Base-by-base conservation (phyloP, 176 grass and related monocot species). In the Musa itinerans region DNA sequence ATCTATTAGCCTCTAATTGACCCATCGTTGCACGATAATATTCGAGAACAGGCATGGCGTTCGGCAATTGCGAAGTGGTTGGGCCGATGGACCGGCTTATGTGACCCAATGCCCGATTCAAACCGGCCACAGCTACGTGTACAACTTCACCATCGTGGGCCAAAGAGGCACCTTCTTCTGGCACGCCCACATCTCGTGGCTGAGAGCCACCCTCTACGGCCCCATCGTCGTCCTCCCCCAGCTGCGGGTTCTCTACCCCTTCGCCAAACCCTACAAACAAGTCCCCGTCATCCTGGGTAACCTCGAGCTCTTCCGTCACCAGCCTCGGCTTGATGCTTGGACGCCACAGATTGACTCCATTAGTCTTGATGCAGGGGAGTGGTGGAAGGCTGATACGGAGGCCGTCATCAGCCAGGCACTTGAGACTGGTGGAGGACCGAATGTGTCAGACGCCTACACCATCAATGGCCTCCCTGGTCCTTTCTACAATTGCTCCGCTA, bases 81-180 rank as follows among this genome's bases (percentile, higher is more conserved):
- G 67, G 67, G 27, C 67, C 26, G 67, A 69, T 8, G 67, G 67
- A 8, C 67, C 67, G 13, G 67, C 67, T 16, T 69, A 69, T 27
- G 29, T 69, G 24, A 69, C 67, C 0, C 67, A 69, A 17, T 69
- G 67, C 34, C 67, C 67, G 2, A 69, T 69, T 27, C 26, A 50
- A 27, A 69, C 67, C 13, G 67, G 67, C 15, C 67, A 48, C 0
- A 69, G 27, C 67, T 69, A 69, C 13, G 67, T 69, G 3, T 69
- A 69, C 67, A 10, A 50, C 13, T 69, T 69, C 67, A 69, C 34
- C 8, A 69, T 69, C 24, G 27, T 50, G 8, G 67, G 67, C 11
- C 67, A 69, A 43, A 69, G 67, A 48, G 67, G 67, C 67, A 69
- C 67, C 5, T 27, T 69, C 29, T 69, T 27, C 26, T 69, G 67